These are phyloP conservation scores for Leptographium radiaticola DNA, from an alignment of 2,329 filamentous ascomycete genomes.

Conservation along the genomic window DNA sequence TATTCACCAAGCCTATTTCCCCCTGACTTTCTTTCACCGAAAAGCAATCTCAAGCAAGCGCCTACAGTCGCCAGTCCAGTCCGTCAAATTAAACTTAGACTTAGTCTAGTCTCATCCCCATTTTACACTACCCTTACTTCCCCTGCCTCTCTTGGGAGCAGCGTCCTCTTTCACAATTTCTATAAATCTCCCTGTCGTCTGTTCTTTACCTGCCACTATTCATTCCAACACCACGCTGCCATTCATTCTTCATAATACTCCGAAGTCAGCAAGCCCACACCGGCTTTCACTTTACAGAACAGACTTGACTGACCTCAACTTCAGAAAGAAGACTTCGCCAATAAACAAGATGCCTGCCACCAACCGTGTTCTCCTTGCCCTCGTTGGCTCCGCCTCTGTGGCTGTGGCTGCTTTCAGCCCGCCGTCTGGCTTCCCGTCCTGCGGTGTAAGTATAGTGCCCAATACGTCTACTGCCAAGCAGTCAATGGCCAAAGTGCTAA, in stretches of 20 bases:
- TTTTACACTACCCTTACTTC: neutral
- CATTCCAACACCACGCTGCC: too few relatives aligned
- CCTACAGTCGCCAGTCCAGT: conserved; percentile 1
- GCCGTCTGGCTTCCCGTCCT: conserved; percentile 29
- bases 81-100: conserved; percentile 7
- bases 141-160: neutral
- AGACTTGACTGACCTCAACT: neutral
- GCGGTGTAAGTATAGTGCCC: conserved; percentile 34
- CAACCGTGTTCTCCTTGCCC: conserved; percentile 16
- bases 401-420: conserved; percentile 27
- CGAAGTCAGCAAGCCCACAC: too few relatives aligned
- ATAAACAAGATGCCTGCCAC: conserved; percentile 34
- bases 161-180: neutral
- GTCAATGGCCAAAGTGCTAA: neutral
- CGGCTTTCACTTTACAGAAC: neutral
- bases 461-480: neutral
- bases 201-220: neutral
- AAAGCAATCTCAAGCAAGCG: conserved; percentile 2
- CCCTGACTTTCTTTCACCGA: conserved; percentile 4
- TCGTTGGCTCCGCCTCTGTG: conserved; percentile 24
- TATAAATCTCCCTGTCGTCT: neutral
- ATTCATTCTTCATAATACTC: too few relatives aligned
- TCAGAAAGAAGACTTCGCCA: conserved; percentile 33
- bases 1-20: neutral
- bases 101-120: neutral